A percentile compares a stretch with the other conserved stretches of the same genome.
Evolutionary conservation across 1,284 basidiomycete genomes (phyloP).

Genomic region (Cystobasidium slooffiae): DNA sequence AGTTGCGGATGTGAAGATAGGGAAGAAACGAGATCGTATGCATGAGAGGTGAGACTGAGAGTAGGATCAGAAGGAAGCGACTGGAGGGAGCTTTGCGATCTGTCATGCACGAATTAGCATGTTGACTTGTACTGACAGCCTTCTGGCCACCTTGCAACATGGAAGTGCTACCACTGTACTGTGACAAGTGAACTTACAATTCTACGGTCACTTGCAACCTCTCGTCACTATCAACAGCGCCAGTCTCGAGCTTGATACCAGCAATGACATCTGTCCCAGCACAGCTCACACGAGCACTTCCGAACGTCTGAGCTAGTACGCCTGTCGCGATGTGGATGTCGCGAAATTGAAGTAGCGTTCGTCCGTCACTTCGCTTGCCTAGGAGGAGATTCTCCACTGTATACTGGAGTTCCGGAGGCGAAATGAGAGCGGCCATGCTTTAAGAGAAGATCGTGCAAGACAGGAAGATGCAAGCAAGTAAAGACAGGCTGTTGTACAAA

Average conservation of each 20-base stretch:
- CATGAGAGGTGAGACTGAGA: slow-evolving; percentile 35
- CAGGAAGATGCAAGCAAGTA: background rate
- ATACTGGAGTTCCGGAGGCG: slow-evolving; percentile 38
- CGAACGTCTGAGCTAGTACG: slow-evolving; percentile 73
- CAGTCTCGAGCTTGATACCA: slow-evolving; percentile 74
- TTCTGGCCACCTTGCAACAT: too few species aligned
- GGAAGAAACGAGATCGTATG: slow-evolving; percentile 33
- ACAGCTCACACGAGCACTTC: slow-evolving; percentile 71
- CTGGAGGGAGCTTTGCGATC: slow-evolving; percentile 65
- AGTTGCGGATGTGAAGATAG: slow-evolving; percentile 56
- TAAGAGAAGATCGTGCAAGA: background rate
- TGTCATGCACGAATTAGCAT: background rate
- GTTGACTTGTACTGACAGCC: too few species aligned
- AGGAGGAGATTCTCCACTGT: slow-evolving; percentile 13
- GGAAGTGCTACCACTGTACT: background rate
- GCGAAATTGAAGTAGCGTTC: slow-evolving; percentile 67
- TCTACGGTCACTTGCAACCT: slow-evolving; percentile 31
- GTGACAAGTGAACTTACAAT: slow-evolving; percentile 25
- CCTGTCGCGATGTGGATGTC: slow-evolving; percentile 73
- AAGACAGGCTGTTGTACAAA: background rate
- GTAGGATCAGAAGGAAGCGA: slow-evolving; percentile 60
- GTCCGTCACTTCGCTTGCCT: slow-evolving; percentile 62
- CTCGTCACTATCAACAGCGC: slow-evolving; percentile 52
- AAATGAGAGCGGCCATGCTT: slow-evolving; percentile 14
- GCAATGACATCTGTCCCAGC: slow-evolving; percentile 70